Evolutionary conservation across 495 filamentous ascomycete species (phyloP), one percentile per base, ranked within the genome.

Genomic region (Hamigera avellanea): DNA sequence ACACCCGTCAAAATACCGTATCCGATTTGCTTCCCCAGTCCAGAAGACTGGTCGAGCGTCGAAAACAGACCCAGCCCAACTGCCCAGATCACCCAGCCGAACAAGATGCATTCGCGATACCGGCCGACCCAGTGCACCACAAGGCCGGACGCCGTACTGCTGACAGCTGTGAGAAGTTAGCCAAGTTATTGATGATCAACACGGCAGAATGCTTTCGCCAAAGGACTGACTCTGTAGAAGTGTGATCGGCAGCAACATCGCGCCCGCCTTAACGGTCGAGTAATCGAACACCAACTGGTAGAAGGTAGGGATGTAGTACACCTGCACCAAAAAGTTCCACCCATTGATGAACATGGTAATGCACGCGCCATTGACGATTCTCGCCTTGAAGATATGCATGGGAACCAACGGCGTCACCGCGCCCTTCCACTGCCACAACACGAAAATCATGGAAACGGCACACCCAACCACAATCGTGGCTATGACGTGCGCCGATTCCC

Each of bases 301-400:
- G 42, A 73, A 73, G 6, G 63, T 65, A 6, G 71, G 70, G 26
- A 74, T 67, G 36, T 72, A 74, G 46, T 73, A 73, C 2, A 70
- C 52, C 44, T 73, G 68, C 1, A 70, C 64, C 21, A 72, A 43
- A 38, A 71, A 69, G 39, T 70, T 70, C 69, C 70, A 74, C 2
- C 69, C 68, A 26, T 70, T 67, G 36, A 74, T 59, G 27, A 69
- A 69, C 66, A 72, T 72, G 14, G 69, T 74, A 12, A 72, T 37
- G 35, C 59, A 69, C 2, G 66, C 64, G 3, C 70, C 70, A 39
- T 67, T 67, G 19, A 74, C 67, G 31, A 72, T 69, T 14, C 55
- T 50, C 1, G 52, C 53, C 26, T 55, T 60, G 49, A 72, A 74
- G 10, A 74, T 72, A 35, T 70, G 60, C 33, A 74, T 59, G 41